Conservation (phyloP, 2,329 filamentous ascomycete species). For the Lecanicillium sp. region DNA sequence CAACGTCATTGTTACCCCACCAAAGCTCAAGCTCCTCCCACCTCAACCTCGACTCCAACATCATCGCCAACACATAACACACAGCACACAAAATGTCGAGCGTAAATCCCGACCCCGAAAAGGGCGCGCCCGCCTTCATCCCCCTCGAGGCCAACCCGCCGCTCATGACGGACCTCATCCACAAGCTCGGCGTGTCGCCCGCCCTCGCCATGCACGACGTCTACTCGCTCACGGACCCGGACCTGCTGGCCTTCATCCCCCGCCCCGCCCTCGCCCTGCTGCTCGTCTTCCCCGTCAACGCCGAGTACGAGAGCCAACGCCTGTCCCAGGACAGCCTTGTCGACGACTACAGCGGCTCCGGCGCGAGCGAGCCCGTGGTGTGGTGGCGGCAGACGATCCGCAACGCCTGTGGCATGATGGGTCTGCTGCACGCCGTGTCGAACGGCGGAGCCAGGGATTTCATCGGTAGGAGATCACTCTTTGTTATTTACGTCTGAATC, state of each 20-base stretch:
- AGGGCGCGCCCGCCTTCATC: slow-evolving; percentile 44
- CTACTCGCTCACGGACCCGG: slow-evolving; percentile 80
- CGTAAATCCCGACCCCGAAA: slow-evolving; percentile 35
- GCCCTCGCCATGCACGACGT: slow-evolving; percentile 81
- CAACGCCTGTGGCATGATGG: slow-evolving; percentile 90
- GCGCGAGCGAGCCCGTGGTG: slow-evolving; percentile 66
- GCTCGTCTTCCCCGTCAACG: slow-evolving; percentile 82
- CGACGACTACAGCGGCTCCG: slow-evolving; percentile 60
- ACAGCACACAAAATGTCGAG: slow-evolving; percentile 25
- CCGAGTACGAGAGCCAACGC: slow-evolving; percentile 72
- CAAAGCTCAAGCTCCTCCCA: neutral
- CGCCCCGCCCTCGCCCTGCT: slow-evolving; percentile 83
- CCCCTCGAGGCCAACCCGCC: slow-evolving; percentile 72
- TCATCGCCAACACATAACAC: neutral
- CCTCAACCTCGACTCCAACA: neutral
- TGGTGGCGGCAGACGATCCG: slow-evolving; percentile 96
- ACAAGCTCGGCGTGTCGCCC: slow-evolving; percentile 76
- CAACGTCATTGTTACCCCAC: too few species aligned
- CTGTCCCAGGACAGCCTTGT: slow-evolving; percentile 62
- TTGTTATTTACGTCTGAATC: too few species aligned
- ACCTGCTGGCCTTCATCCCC: slow-evolving; percentile 79
- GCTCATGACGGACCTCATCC: slow-evolving; percentile 78
- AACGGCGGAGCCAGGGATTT: slow-evolving; percentile 67
- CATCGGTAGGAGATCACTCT: slow-evolving; percentile 43
- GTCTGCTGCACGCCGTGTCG: slow-evolving; percentile 70